Conservation (phyloP, 2,329 filamentous ascomycete species). For the Annulohypoxylon truncatum region DNA sequence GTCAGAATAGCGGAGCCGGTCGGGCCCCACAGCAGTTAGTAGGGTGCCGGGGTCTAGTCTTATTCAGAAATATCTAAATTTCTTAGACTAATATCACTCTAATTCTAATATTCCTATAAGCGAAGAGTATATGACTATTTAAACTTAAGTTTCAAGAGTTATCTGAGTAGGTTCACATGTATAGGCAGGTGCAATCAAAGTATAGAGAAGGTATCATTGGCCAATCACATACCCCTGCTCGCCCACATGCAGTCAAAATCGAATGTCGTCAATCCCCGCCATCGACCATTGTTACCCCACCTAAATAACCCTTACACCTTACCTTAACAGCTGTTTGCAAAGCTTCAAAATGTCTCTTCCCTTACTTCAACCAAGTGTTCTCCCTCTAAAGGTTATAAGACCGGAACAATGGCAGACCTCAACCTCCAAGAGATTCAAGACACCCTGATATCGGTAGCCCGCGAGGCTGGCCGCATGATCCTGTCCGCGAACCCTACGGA, state of each 20-base stretch:
- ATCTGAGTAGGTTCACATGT: too few relatives aligned
- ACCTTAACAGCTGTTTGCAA: slow-evolving; percentile 3
- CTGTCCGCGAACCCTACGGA: slow-evolving; percentile 69
- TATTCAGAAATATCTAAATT: background rate
- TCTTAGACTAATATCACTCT: background rate
- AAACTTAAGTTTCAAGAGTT: background rate
- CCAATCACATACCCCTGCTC: slow-evolving; percentile 30
- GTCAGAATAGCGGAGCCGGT: slow-evolving; percentile 40
- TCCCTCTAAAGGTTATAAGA: background rate
- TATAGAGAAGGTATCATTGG: background rate
- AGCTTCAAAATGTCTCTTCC: slow-evolving; percentile 19
- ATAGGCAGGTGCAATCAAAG: too few relatives aligned
- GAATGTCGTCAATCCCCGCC: slow-evolving; percentile 17
- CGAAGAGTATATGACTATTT: background rate
- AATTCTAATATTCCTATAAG: background rate
- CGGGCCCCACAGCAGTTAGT: slow-evolving; percentile 31
- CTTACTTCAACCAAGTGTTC: background rate
- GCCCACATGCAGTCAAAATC: slow-evolving; percentile 35
- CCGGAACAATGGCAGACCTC: slow-evolving; percentile 63
- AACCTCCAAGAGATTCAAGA: slow-evolving; percentile 72
- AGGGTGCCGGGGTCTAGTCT: background rate
- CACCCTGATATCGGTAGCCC: slow-evolving; percentile 68
- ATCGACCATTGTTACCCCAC: slow-evolving; percentile 11
- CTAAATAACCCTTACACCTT: slow-evolving; percentile 2
- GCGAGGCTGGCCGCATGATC: slow-evolving; percentile 74